phyloP scores from a whole-genome alignment of 768 basidiomycete species.

The Pleurotus djamor region DNA sequence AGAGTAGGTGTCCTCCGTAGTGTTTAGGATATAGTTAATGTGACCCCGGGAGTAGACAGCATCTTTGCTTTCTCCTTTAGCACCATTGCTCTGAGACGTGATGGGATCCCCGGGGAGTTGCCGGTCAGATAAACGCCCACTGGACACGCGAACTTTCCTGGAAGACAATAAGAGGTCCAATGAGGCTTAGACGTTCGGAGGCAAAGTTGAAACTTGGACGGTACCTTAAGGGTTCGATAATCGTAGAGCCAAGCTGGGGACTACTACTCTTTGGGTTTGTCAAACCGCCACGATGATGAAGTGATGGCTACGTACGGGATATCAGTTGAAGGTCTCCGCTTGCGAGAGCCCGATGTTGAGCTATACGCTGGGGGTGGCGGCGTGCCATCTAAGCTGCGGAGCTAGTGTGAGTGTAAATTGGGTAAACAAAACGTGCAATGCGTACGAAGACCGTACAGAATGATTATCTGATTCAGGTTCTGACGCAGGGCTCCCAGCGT shows the following conservation, averaged over 20 bases:
- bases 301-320: conserved; percentile 1
- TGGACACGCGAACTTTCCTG: conserved; percentile 7
- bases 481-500: conserved; percentile 5
- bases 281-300: not conserved
- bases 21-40: conserved; percentile 6
- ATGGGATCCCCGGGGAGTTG: conserved; percentile 1
- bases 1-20: not conserved
- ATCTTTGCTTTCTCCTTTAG: conserved; percentile 5
- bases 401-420: not conserved
- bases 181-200: conserved; percentile 4
- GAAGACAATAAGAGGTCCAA: conserved; percentile 6
- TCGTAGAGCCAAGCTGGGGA: conserved; percentile 4
- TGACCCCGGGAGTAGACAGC: conserved; percentile 7
- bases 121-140: conserved; percentile 9
- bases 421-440: not conserved
- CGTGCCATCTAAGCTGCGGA: conserved; percentile 2
- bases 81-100: not conserved
- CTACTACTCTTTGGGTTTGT: not conserved
- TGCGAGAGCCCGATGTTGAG: conserved; percentile 1
- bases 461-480: conserved; percentile 5
- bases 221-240: conserved; percentile 9
- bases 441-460: conserved; percentile 4
- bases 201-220: conserved; percentile 3
- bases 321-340: conserved; percentile 3
- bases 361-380: conserved; percentile 3